These are phyloP conservation scores for Calonectria pteridis DNA, from an alignment of 2,329 filamentous ascomycete species.

Conservation along the genomic window DNA sequence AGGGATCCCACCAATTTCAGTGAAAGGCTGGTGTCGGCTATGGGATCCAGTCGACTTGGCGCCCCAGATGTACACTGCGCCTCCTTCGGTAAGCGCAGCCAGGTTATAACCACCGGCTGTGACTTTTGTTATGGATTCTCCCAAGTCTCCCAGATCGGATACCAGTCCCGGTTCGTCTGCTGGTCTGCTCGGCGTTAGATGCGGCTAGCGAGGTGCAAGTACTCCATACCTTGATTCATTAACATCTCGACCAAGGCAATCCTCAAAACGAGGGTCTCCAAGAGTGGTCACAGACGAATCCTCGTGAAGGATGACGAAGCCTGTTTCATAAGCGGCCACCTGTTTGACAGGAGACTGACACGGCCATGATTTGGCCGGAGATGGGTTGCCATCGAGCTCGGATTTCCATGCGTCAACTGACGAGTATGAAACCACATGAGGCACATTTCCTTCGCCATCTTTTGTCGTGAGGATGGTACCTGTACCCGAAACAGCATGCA, in stretches of 20 bases:
- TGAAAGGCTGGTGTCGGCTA: constrained; percentile 50
- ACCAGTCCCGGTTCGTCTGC: constrained; percentile 61
- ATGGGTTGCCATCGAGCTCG: constrained; percentile 23
- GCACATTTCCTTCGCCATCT: background rate
- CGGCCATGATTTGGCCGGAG: constrained; percentile 40
- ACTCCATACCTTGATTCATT: constrained; percentile 51
- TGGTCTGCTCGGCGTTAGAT: constrained; percentile 50
- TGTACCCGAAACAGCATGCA: constrained; percentile 34
- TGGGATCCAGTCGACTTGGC: constrained; percentile 37
- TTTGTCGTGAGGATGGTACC: constrained; percentile 21
- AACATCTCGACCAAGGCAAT: constrained; percentile 67
- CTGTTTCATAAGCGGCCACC: constrained; percentile 61
- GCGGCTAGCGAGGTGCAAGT: background rate
- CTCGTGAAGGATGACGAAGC: constrained; percentile 61
- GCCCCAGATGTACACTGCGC: constrained; percentile 74
- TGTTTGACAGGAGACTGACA: constrained; percentile 50
- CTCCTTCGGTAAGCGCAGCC: constrained; percentile 68
- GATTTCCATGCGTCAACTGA: constrained; percentile 36
- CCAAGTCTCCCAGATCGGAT: constrained; percentile 63
- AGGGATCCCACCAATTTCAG: constrained; percentile 50
- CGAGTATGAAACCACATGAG: constrained; percentile 35
- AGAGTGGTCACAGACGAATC: constrained; percentile 62
- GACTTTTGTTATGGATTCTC: constrained; percentile 65
- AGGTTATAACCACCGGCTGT: constrained; percentile 68
- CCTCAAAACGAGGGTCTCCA: constrained; percentile 70